Evolutionary conservation across 768 basidiomycete genomes (phyloP).

Genomic region (Crepidotus variabilis): DNA sequence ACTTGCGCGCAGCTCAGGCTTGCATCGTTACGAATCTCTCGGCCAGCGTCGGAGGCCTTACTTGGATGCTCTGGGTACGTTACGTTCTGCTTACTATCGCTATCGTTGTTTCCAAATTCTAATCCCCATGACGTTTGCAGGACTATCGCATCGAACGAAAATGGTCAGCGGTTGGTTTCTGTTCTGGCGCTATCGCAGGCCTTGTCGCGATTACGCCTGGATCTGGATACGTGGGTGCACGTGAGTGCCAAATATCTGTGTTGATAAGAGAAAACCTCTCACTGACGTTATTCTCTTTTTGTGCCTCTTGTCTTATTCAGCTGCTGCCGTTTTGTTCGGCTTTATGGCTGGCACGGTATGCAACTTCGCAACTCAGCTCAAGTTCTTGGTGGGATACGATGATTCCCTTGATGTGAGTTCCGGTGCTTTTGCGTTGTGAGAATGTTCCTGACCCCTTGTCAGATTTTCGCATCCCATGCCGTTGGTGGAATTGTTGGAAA

Average conservation of each 20-base stretch:
- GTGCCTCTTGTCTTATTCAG: constrained; percentile 26
- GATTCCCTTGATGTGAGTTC: constrained; percentile 72
- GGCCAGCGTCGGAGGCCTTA: constrained; percentile 80
- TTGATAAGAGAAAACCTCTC: neutral
- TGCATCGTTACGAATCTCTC: constrained; percentile 94
- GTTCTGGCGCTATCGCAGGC: constrained; percentile 90
- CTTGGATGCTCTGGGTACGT: constrained; percentile 88
- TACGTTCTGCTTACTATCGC: neutral
- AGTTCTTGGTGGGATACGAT: constrained; percentile 75
- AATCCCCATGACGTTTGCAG: constrained; percentile 21
- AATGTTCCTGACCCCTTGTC: neutral
- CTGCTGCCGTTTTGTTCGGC: constrained; percentile 85
- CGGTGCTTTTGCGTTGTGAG: neutral
- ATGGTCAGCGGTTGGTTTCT: constrained; percentile 94
- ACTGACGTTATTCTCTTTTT: neutral
- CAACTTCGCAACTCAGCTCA: constrained; percentile 95
- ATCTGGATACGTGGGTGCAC: constrained; percentile 77
- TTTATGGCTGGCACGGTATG: constrained; percentile 80
- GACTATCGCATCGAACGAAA: constrained; percentile 93
- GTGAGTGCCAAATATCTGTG: constrained; percentile 32
- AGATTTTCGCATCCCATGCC: constrained; percentile 90
- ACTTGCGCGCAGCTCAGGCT: constrained; percentile 81
- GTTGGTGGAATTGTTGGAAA: constrained; percentile 81
- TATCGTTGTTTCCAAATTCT: neutral
- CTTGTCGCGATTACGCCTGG: constrained; percentile 88